phyloP scores from a whole-genome alignment of 768 basidiomycete species.

The Lyophyllum shimeji region DNA sequence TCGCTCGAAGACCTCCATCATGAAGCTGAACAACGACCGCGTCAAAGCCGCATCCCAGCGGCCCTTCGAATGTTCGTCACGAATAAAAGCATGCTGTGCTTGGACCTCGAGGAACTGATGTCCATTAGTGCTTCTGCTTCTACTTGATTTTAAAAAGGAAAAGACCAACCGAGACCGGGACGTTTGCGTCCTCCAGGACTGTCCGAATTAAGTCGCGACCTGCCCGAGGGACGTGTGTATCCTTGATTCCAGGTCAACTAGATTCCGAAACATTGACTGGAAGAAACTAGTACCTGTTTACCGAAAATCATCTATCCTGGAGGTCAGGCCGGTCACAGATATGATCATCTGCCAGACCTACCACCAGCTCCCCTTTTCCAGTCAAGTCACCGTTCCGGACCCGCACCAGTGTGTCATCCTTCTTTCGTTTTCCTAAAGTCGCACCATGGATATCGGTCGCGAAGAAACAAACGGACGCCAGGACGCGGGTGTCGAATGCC shows the following conservation, averaged over 20 bases:
- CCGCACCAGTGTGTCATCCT: conserved; percentile 76
- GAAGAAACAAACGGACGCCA: conserved; percentile 90
- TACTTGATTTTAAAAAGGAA: conserved; percentile 3
- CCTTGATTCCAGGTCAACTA: conserved; percentile 40
- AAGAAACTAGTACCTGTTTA: conserved; percentile 63
- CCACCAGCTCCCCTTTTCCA: conserved; percentile 82
- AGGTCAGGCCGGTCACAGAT: not conserved
- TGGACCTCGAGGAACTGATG: conserved; percentile 90
- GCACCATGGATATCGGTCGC: conserved; percentile 92
- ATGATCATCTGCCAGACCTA: conserved; percentile 34
- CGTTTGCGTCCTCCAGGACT: conserved; percentile 77
- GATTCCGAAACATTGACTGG: not conserved
- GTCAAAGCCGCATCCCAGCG: conserved; percentile 96
- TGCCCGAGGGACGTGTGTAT: conserved; percentile 88
- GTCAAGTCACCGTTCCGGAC: conserved; percentile 75
- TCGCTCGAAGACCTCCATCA: conserved; percentile 94
- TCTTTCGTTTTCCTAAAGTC: conserved; percentile 80
- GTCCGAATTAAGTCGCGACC: conserved; percentile 86
- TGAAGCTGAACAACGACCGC: conserved; percentile 72
- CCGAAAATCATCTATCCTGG: conserved; percentile 85
- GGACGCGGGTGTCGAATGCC: conserved; percentile 82
- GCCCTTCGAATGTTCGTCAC: conserved; percentile 89
- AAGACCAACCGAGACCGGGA: conserved; percentile 63
- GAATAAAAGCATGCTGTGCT: conserved; percentile 95
- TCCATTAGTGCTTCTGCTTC: not conserved